These are phyloP conservation scores for Hanseniaspora sp. DNA, from an alignment of 1,139 yeast genomes.

Conservation along the genomic window DNA sequence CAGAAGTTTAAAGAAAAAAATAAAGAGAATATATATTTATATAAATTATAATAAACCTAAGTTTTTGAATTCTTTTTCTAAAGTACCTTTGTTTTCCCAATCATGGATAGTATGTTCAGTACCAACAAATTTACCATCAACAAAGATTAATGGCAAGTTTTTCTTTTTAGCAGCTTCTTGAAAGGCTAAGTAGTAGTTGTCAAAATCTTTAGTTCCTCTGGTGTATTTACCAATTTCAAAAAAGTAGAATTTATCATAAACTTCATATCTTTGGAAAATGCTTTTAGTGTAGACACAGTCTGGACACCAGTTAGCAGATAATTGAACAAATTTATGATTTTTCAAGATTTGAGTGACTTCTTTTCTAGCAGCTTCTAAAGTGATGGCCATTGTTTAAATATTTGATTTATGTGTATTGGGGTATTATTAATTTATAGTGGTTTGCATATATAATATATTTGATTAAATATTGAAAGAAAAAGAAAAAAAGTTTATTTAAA, in stretches of 20 bases:
- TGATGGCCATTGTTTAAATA: slow-evolving; percentile 3
- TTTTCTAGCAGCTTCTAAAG: slow-evolving; percentile 13
- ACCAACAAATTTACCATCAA: slow-evolving; percentile 52
- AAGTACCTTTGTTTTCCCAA: slow-evolving; percentile 36
- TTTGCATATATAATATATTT: not conserved
- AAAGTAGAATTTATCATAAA: slow-evolving; percentile 39
- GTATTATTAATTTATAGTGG: not conserved
- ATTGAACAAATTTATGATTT: slow-evolving; percentile 40
- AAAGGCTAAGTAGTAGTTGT: slow-evolving; percentile 48
- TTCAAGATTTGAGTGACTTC: slow-evolving; percentile 13
- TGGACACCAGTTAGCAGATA: slow-evolving; percentile 68
- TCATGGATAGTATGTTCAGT: slow-evolving; percentile 44
- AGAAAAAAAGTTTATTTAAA: no score
- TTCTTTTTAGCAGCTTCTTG: slow-evolving; percentile 46
- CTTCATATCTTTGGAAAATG: slow-evolving; percentile 43
- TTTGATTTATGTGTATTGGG: not conserved
- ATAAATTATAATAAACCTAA: slow-evolving; percentile 32
- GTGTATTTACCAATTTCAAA: slow-evolving; percentile 50
- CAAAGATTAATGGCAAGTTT: slow-evolving; percentile 63
- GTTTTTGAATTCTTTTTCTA: slow-evolving; percentile 36
- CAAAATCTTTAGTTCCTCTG: slow-evolving; percentile 40
- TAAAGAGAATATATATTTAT: not conserved
- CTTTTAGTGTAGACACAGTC: slow-evolving; percentile 56
- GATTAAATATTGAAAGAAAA: no score
- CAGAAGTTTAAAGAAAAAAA: slow-evolving; percentile 4